Percentiles rank a stretch among this genome's conserved stretches.
These are phyloP conservation scores for Vanrija sp. DNA, from an alignment of 1,284 basidiomycete species.

Conservation along the genomic window DNA sequence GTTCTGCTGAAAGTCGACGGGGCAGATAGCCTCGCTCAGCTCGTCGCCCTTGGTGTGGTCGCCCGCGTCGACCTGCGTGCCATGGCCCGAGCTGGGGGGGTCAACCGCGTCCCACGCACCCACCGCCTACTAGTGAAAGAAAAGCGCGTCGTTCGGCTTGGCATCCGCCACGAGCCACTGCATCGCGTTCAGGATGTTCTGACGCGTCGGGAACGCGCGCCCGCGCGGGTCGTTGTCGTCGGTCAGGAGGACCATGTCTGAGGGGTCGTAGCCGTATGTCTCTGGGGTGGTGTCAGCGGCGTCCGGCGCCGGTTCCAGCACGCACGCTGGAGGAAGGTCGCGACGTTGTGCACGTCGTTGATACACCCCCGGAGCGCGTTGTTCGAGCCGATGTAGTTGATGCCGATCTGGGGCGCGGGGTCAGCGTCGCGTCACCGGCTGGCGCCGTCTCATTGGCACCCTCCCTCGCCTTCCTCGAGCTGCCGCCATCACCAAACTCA, in stretches of 20 bases:
- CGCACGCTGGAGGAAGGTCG: constrained; percentile 56
- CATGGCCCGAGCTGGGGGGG: constrained; percentile 60
- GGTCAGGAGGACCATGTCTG: constrained; percentile 84
- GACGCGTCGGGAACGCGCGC: constrained; percentile 62
- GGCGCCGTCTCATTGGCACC: not conserved
- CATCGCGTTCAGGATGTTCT: constrained; percentile 85
- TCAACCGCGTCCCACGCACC: not conserved
- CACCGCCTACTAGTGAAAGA: constrained; percentile 65
- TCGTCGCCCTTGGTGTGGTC: constrained; percentile 56
- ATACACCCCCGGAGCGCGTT: constrained; percentile 64
- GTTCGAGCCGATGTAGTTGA: constrained; percentile 44
- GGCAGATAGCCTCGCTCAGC: constrained; percentile 66
- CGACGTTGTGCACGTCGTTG: constrained; percentile 78
- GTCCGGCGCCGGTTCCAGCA: not conserved
- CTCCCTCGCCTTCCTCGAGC: too few species aligned
- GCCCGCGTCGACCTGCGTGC: constrained; percentile 68
- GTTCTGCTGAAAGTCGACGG: constrained; percentile 66
- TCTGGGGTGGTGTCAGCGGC: constrained; percentile 12
- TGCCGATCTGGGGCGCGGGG: constrained; percentile 38
- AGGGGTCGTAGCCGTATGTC: constrained; percentile 65
- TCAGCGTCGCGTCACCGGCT: too few species aligned
- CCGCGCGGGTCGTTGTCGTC: constrained; percentile 66
- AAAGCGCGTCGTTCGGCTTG: constrained; percentile 76
- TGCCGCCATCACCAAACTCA: too few species aligned
- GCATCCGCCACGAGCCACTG: constrained; percentile 79